Evolutionary conservation across 306 rosid species (phyloP), one percentile per base, ranked within the genome.

Genomic region (Vigna reflexopilosa): DNA sequence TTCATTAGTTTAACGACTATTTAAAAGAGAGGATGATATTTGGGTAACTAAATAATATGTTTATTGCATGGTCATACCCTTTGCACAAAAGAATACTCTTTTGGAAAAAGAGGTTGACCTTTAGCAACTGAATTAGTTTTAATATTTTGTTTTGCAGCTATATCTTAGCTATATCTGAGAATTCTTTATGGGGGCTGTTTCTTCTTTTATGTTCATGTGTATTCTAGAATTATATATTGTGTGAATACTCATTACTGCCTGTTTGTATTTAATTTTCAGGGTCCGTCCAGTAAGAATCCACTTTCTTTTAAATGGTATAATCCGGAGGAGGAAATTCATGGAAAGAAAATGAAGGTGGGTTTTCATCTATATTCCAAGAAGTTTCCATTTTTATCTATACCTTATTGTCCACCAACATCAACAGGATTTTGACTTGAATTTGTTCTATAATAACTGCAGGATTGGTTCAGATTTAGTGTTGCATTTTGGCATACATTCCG

Each of bases 401-500:
- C 36, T n/a, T 36, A 9, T 66, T 51, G 19, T 51, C 17, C 15
- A 51, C 62, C 19, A 16, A 22, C 4, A 6, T 15, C 67, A 49
- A 8, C 57, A 63, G 76, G 84, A 63, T 82, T 87, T 67, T 77
- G n/a, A 64, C 66, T 58, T 55, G 24, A 69, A 15, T 44, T 70
- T 9, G 13, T 50, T 62, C 52, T 48, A 17, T 81, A 58, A 40
- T 65, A 64, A 62, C 34, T 34, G 74, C 80, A 95, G 97, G 99
- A 95, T 80, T 95, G 99, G 99, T 61, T 95, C 79, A 86, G 99
- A 84, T 95, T 95, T 80, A 95, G 99, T 81, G 93, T 95, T 77
- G 99, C 97, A 24, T 95, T 93, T 88, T 95, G 99, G 99, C 97
- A 95, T 77, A 95, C 99, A 76, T 95, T 95, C 87, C 93, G 97